phyloP scores from a whole-genome alignment of 169 alveolate genomes.

The Plasmodium gallinaceum region DNA sequence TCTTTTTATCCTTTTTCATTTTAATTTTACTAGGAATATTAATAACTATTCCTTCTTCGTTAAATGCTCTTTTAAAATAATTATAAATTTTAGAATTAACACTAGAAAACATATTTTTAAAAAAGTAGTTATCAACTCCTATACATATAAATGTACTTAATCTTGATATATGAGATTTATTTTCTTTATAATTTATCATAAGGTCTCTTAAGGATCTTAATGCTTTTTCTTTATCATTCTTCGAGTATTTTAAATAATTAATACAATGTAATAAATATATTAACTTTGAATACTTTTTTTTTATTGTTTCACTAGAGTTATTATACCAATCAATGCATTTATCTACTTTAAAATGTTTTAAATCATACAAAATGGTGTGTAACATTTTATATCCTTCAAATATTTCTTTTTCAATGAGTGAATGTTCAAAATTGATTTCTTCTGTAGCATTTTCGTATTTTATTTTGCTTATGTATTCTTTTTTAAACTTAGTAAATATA shows the following conservation, averaged over 20 bases:
- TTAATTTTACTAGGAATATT: not conserved
- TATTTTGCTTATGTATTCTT: constrained; percentile 61
- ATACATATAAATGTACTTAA: constrained; percentile 70
- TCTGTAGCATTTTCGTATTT: constrained; percentile 18
- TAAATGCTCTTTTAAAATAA: constrained; percentile 60
- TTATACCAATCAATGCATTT: constrained; percentile 63
- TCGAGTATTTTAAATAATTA: constrained; percentile 41
- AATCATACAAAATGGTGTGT: constrained; percentile 45
- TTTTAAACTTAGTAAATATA: constrained; percentile 24
- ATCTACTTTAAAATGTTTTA: constrained; percentile 45
- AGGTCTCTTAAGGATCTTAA: constrained; percentile 41
- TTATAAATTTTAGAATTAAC: constrained; percentile 54
- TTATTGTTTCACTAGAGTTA: constrained; percentile 39
- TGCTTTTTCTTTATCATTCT: constrained; percentile 60
- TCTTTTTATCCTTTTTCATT: not conserved
- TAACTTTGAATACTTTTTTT: constrained; percentile 32
- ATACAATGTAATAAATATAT: constrained; percentile 60
- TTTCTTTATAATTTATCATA: constrained; percentile 53
- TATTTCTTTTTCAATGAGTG: constrained; percentile 52
- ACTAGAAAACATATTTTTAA: constrained; percentile 48
- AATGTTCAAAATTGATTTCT: constrained; percentile 35
- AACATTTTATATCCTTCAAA: constrained; percentile 47
- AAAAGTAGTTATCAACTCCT: constrained; percentile 60
- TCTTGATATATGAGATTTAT: constrained; percentile 61
- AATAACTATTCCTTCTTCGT: constrained; percentile 55